A percentile compares a stretch with the other conserved stretches of the same genome.
phyloP scores from a whole-genome alignment of 805 yeast species.

The Candida takata region DNA sequence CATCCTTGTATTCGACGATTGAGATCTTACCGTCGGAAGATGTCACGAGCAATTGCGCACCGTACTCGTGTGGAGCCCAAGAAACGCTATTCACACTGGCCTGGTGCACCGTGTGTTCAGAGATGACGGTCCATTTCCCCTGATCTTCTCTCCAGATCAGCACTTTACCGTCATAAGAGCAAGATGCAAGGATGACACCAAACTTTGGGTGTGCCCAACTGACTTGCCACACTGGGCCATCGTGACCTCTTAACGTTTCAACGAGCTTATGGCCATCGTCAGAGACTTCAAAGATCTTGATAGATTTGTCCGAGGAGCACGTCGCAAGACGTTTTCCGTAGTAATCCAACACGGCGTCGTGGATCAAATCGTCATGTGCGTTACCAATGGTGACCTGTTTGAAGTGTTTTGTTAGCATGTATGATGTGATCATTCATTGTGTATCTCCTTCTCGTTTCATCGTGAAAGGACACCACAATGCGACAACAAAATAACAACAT shows the following conservation, averaged over 20 bases:
- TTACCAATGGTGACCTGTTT: constrained; percentile 73
- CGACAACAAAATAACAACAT: no score
- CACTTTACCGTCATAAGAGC: constrained; percentile 93
- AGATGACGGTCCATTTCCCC: constrained; percentile 75
- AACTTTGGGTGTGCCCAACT: constrained; percentile 99
- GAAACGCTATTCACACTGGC: constrained; percentile 91
- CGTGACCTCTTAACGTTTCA: constrained; percentile 88
- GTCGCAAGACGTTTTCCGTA: constrained; percentile 95
- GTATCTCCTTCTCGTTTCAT: no score
- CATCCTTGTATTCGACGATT: constrained; percentile 84
- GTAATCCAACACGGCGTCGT: constrained; percentile 95
- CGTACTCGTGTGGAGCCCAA: constrained; percentile 98
- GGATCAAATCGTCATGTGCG: constrained; percentile 89
- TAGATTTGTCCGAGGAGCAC: constrained; percentile 92
- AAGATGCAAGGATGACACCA: constrained; percentile 89
- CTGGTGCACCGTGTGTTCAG: constrained; percentile 81
- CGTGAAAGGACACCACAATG: no score
- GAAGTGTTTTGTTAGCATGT: constrained; percentile 6
- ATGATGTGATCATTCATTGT: no score
- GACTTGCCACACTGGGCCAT: constrained; percentile 98
- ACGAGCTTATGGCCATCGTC: constrained; percentile 75
- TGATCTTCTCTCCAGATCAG: constrained; percentile 93
- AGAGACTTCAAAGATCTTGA: constrained; percentile 86
- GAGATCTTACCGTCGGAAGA: constrained; percentile 92
- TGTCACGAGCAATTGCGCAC: constrained; percentile 83